phyloP scores from a whole-genome alignment of 768 basidiomycete species.

The Boletus insuetus region DNA sequence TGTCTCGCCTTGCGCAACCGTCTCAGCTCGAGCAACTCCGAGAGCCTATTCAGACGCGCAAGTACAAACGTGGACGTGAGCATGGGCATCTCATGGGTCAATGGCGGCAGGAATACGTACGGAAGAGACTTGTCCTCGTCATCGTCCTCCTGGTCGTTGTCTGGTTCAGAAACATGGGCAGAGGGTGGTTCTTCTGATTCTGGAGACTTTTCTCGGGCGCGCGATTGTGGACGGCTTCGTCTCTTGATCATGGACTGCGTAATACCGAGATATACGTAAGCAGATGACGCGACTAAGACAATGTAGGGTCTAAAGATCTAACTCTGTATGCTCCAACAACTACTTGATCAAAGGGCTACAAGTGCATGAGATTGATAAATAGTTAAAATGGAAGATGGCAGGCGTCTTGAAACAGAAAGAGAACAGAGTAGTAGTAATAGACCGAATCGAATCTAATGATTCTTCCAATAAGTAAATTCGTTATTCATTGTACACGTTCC shows the following conservation, averaged over 20 bases:
- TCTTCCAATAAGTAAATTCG: slow-evolving; percentile 1
- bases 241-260: slow-evolving; percentile 61
- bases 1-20: slow-evolving; percentile 68
- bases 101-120: slow-evolving; percentile 37
- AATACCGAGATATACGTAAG: slow-evolving; percentile 12
- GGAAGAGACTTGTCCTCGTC: slow-evolving; percentile 42
- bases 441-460: slow-evolving; percentile 5
- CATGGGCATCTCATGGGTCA: neutral
- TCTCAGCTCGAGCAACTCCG: slow-evolving; percentile 82
- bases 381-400: neutral
- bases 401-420: neutral
- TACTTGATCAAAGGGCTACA: no score
- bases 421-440: neutral
- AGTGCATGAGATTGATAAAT: no score
- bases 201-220: slow-evolving; percentile 49
- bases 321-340: no score
- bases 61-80: no score
- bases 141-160: slow-evolving; percentile 27
- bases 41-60: slow-evolving; percentile 45
- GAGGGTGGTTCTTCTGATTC: slow-evolving; percentile 23
- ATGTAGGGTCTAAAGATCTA: no score
- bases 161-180: slow-evolving; percentile 4
- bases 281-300: neutral
- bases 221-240: slow-evolving; percentile 63
- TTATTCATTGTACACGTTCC: slow-evolving; percentile 12